Evolutionary conservation across 1,284 basidiomycete genomes (phyloP).

Genomic region (Rhodofomes roseus): DNA sequence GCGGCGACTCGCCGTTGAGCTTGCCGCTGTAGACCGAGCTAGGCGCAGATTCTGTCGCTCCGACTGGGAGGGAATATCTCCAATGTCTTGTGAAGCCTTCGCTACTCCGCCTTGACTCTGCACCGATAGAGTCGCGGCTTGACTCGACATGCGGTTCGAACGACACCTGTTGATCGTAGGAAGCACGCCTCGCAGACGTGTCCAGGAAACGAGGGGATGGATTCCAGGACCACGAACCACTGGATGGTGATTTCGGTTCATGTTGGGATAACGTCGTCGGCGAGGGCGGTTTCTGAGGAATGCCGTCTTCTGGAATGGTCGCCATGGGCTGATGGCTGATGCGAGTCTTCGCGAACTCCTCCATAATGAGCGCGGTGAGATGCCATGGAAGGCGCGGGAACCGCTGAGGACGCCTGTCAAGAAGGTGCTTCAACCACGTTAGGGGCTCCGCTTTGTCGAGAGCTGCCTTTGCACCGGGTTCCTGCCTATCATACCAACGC

Average conservation of each 20-base stretch:
- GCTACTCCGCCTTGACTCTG: slow-evolving; percentile 39
- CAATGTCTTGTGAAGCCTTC: slow-evolving; percentile 40
- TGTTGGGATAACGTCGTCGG: slow-evolving; percentile 17
- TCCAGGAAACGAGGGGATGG: slow-evolving; percentile 36
- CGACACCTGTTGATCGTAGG: slow-evolving; percentile 41
- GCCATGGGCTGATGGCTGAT: slow-evolving; percentile 38
- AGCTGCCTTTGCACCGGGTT: slow-evolving; percentile 38
- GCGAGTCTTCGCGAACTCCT: slow-evolving; percentile 51
- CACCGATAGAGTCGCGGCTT: slow-evolving; percentile 33
- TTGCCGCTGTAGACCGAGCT: slow-evolving; percentile 34
- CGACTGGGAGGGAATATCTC: slow-evolving; percentile 27
- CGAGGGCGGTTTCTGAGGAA: slow-evolving; percentile 21
- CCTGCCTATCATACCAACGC: slow-evolving; percentile 56
- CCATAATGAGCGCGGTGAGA: slow-evolving; percentile 62
- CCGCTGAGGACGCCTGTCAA: slow-evolving; percentile 40
- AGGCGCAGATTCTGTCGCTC: slow-evolving; percentile 30
- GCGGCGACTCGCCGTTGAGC: slow-evolving; percentile 37
- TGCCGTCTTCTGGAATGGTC: slow-evolving; percentile 40
- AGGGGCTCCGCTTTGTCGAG: slow-evolving; percentile 62
- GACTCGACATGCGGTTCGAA: slow-evolving; percentile 32
- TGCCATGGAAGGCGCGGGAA: slow-evolving; percentile 49
- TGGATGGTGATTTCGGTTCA: slow-evolving; percentile 32
- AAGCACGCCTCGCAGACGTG: slow-evolving; percentile 37
- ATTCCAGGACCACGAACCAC: slow-evolving; percentile 25
- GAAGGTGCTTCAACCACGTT: slow-evolving; percentile 65